Conservation (phyloP, 345 rosid species). For the Streptanthus diversifolius region DNA sequence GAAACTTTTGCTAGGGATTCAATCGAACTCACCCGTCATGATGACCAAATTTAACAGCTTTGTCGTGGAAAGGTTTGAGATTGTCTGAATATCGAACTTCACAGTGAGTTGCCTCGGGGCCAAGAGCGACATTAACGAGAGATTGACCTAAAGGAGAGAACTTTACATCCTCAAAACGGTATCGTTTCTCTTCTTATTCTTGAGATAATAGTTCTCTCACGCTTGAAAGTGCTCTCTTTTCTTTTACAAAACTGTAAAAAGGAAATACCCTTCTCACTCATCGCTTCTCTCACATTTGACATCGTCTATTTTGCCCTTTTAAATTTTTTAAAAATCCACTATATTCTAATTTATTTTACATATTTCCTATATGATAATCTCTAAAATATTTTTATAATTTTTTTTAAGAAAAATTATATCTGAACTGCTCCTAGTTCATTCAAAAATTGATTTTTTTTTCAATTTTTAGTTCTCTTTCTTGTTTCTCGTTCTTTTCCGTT, state of each 20-base stretch:
- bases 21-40: constrained; percentile 35
- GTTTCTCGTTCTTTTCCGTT: too few relatives aligned
- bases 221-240: neutral
- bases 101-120: constrained; percentile 19
- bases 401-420: too few relatives aligned
- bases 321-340: too few relatives aligned
- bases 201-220: neutral
- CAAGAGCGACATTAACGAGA: constrained; percentile 18
- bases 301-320: too few relatives aligned
- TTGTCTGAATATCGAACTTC: constrained; percentile 19
- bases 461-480: too few relatives aligned
- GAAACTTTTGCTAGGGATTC: neutral
- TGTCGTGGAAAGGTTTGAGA: neutral
- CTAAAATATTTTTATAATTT: too few relatives aligned
- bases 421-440: too few relatives aligned
- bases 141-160: constrained; percentile 29
- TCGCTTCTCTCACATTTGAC: too few relatives aligned
- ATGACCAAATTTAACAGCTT: constrained; percentile 13
- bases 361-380: too few relatives aligned
- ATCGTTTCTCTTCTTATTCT: neutral
- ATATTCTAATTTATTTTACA: too few relatives aligned
- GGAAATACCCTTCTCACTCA: constrained; percentile 4
- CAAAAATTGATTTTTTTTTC: too few relatives aligned
- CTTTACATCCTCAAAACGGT: constrained; percentile 12
- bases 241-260: neutral